These are phyloP conservation scores for Phaeoacremonium minimum DNA, from an alignment of 2,329 filamentous ascomycete genomes.

Conservation along the genomic window DNA sequence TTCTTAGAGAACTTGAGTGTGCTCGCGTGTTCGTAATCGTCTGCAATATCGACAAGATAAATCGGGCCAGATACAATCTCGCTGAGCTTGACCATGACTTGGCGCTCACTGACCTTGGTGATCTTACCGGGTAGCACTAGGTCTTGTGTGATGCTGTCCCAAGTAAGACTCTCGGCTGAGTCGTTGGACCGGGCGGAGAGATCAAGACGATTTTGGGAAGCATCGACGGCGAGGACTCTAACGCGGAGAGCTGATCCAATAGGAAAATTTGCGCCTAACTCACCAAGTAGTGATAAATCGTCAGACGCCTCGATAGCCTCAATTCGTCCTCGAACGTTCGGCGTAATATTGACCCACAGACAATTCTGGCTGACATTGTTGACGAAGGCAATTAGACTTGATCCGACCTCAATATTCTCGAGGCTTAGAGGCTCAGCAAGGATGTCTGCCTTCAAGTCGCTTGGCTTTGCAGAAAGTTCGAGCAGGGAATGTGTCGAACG, in stretches of 20 bases:
- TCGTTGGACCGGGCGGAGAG: constrained; percentile 70
- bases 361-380: constrained; percentile 81
- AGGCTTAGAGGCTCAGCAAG: constrained; percentile 55
- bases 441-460: constrained; percentile 47
- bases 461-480: constrained; percentile 80
- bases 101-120: constrained; percentile 79
- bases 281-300: constrained; percentile 72
- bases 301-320: constrained; percentile 81
- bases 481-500: constrained; percentile 76
- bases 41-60: constrained; percentile 75
- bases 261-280: constrained; percentile 78
- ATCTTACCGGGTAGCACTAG: constrained; percentile 80
- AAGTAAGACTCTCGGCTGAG: constrained; percentile 54
- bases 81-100: constrained; percentile 80
- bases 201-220: constrained; percentile 71
- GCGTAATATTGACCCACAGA: constrained; percentile 88
- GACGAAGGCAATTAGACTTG: constrained; percentile 75
- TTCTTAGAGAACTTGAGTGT: constrained; percentile 74
- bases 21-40: constrained; percentile 80
- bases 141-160: constrained; percentile 70
- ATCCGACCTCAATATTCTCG: constrained; percentile 67
- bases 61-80: constrained; percentile 76
- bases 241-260: constrained; percentile 84
- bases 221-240: constrained; percentile 70
- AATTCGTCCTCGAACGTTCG: constrained; percentile 81